Base-by-base conservation (phyloP, 495 filamentous ascomycete species). In the Amniculicola lignicola region DNA sequence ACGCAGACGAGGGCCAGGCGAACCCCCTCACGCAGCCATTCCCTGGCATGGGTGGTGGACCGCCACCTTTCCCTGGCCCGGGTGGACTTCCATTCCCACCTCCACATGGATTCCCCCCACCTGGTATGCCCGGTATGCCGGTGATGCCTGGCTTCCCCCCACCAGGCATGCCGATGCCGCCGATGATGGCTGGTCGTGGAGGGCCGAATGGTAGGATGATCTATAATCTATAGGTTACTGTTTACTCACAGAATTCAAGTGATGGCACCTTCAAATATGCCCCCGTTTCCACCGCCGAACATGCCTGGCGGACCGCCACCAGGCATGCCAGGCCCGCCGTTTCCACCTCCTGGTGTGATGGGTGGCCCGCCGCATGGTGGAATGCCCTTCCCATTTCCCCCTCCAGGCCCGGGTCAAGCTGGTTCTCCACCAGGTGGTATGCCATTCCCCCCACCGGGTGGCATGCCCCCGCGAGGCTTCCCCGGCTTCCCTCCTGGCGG, bases 1-100 rank as follows among this genome's bases (percentile, higher is more conserved):
- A 98, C 78, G 86, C 85, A 38, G 90, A 89, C 58, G 93, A 93
- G 69, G 93, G 93, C 66, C 89, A 96, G 70, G 79, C 83, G 24
- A 95, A 94, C 69, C 90, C 89, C 33, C 88, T 90, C 76, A 80
- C 74, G 75, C 61, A 80, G 80, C 37, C 78, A 74, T 41, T 59
- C 41, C 43, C 25, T 24, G 27, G 36, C 11, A 75, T 73, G n/a
- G 61, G 57, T 15, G 70, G 66, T 14, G 67, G 59, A 6, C 72
- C 74, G 2, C 75, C 77, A 29, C 78, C 38, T 9, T 59, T 79
- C 39, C 71, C 68, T 33, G 29, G 29, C 29, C 37, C 37, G 6
- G 37, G 37, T 40, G 37, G 37, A 6, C 9, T 6, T 6, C 9
- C 9, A 6, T 6, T 6, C 7, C 37, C 37, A 18, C 19, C 19